Evolutionary conservation across 805 yeast species (phyloP), one percentile per base, ranked within the genome.

Genomic region (Peterozyma toletana): DNA sequence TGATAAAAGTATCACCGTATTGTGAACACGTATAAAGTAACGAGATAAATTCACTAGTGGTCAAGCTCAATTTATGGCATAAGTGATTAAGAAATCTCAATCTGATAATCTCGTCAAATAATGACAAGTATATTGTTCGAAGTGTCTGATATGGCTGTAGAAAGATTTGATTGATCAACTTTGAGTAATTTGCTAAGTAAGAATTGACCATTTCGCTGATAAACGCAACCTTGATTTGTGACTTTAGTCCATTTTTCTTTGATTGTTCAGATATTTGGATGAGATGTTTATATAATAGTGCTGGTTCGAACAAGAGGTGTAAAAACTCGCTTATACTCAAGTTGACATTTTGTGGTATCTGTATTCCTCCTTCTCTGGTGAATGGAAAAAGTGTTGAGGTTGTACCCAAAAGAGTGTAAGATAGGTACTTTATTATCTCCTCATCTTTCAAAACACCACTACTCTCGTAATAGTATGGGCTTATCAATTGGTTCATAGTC

Each of bases 151-250:
- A 47, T 11, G 58, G 67, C 31, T 11, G 37, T 35, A 9, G 48
- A 55, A 71, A 64, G 1, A 68, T 34, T 2, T 43, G 40, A 47
- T 73, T 71, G 11, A 74, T 61, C 37, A 50, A 53, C 35, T 54
- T 52, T n/a, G 59, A 60, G 48, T 74, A 74, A 1, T 46, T 40
- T 17, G 52, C 51, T 18, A 72, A 51, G 38, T 66, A 60, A 5
- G 64, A 60, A 18, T 71, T 71, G 14, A 72, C 71, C 9, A 78
- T 48, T 3, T 53, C 64, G 35, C 78, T 73, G 5, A 78, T 48
- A 37, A 83, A 75, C 1, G 95, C 84, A 34, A 77, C 78, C 47
- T 76, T 77, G 13, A 83, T 69, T 9, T 85, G 81, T 3, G 83
- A 74, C 18, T 57, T 48, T 16, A 55, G 50, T 4, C 51, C 53